Evolutionary conservation across 805 yeast species (phyloP).

Genomic region (Wickerhamomyces alni): DNA sequence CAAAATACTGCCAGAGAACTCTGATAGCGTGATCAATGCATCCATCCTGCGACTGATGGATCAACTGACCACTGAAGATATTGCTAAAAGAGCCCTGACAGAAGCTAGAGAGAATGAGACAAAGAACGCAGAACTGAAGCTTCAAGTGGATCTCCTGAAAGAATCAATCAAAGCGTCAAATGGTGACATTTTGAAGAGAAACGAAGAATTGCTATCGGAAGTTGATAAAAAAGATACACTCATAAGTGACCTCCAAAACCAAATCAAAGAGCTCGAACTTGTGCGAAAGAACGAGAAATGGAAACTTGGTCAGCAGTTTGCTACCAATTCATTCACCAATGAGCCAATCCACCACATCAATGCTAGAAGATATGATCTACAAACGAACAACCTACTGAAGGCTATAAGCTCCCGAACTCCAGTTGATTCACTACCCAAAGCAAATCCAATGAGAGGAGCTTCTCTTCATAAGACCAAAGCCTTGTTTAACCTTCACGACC

Average conservation of each 20-base stretch:
- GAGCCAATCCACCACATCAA: background rate
- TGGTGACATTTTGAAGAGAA: slow-evolving; percentile 37
- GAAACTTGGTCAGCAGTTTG: slow-evolving; percentile 30
- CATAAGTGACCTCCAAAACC: slow-evolving; percentile 48
- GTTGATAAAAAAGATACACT: slow-evolving; percentile 61
- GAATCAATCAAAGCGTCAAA: slow-evolving; percentile 3
- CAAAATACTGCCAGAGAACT: slow-evolving; percentile 34
- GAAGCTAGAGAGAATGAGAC: slow-evolving; percentile 41
- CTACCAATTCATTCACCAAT: slow-evolving; percentile 2
- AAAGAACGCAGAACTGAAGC: slow-evolving; percentile 34
- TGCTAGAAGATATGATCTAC: background rate
- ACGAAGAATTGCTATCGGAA: slow-evolving; percentile 43
- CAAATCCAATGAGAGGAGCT: background rate
- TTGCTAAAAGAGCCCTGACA: slow-evolving; percentile 56
- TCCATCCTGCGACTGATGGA: slow-evolving; percentile 61
- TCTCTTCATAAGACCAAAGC: background rate
- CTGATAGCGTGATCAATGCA: slow-evolving; percentile 46
- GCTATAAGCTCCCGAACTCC: background rate
- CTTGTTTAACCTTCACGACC: background rate
- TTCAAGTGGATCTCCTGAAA: slow-evolving; percentile 12
- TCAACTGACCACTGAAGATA: slow-evolving; percentile 67
- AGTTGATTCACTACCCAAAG: background rate
- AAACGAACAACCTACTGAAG: background rate
- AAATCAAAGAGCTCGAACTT: slow-evolving; percentile 54
- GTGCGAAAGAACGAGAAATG: slow-evolving; percentile 47